Percentiles rank a stretch among this genome's conserved stretches.
phyloP scores from a whole-genome alignment of 768 basidiomycete species.

The Xerocomus spinulosus region DNA sequence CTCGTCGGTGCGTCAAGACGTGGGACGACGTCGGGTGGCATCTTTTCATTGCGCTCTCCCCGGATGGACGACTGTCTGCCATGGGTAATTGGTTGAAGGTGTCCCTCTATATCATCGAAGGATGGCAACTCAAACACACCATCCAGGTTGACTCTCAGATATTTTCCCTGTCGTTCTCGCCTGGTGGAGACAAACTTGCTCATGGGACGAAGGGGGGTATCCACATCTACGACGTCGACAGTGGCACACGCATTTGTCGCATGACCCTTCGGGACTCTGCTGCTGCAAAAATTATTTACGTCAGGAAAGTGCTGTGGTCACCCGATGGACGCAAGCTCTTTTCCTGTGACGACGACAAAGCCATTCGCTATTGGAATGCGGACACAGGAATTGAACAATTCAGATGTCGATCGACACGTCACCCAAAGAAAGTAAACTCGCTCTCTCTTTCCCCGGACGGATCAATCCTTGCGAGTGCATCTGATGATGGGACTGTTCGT shows the following conservation, averaged over 20 bases:
- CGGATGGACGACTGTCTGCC: conserved; percentile 4
- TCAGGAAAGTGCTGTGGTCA: conserved; percentile 6
- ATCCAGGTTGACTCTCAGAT: neutral
- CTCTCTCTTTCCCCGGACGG: conserved; percentile 6
- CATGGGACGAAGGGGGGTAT: neutral
- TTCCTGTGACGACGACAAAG: neutral
- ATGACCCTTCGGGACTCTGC: too few relatives aligned
- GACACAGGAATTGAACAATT: neutral
- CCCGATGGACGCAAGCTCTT: neutral
- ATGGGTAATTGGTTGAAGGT: neutral
- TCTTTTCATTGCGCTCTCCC: neutral
- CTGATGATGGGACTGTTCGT: conserved; percentile 1
- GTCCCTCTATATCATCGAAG: neutral
- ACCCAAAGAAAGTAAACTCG: neutral
- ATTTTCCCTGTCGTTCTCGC: conserved; percentile 1
- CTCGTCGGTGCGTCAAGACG: neutral
- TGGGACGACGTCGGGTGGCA: neutral
- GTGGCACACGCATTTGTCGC: neutral
- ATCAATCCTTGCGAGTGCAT: conserved; percentile 7
- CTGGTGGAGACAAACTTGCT: neutral
- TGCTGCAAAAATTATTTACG: too few relatives aligned
- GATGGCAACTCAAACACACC: neutral
- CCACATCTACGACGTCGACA: conserved; percentile 1
- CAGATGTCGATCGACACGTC: too few relatives aligned
- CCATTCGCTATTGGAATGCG: conserved; percentile 11